Evolutionary conservation across 805 yeast genomes (phyloP).

Genomic region (Pichia scutulata): DNA sequence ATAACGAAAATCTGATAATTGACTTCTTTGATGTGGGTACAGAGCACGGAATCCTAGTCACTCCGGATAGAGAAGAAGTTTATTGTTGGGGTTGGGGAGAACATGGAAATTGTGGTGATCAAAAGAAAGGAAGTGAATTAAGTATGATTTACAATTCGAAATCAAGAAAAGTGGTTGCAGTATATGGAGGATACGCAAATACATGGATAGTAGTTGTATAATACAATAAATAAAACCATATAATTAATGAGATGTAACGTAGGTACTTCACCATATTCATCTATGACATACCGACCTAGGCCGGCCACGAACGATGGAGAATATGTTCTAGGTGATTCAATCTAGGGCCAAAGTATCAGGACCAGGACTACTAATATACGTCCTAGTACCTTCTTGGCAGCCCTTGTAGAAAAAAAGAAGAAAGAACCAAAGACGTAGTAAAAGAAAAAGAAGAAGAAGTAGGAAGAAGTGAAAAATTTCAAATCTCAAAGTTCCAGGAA

Average conservation of each 20-base stretch:
- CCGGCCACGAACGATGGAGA: slow-evolving; percentile 56
- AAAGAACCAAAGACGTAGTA: not conserved
- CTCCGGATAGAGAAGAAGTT: slow-evolving; percentile 29
- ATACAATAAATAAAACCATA: not conserved
- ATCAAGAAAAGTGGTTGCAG: slow-evolving; percentile 19
- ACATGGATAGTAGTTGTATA: slow-evolving; percentile 39
- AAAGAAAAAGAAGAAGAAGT: not conserved
- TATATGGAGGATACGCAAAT: slow-evolving; percentile 63
- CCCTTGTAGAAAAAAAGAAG: slow-evolving; percentile 2
- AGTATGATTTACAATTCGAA: slow-evolving; percentile 27
- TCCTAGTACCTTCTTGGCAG: slow-evolving; percentile 7
- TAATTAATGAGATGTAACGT: slow-evolving; percentile 45
- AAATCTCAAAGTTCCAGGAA: not conserved
- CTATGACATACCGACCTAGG: slow-evolving; percentile 31
- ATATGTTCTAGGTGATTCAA: slow-evolving; percentile 64
- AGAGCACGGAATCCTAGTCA: slow-evolving; percentile 66
- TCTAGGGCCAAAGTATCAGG: slow-evolving; percentile 57
- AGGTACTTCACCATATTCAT: slow-evolving; percentile 77
- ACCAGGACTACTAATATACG: slow-evolving; percentile 8
- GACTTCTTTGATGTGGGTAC: slow-evolving; percentile 50
- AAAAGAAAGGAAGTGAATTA: slow-evolving; percentile 23
- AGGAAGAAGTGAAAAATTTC: not conserved
- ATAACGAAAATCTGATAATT: not conserved
- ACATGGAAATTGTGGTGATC: slow-evolving; percentile 86
- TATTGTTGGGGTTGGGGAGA: slow-evolving; percentile 98